Conservation (phyloP, 768 basidiomycete genomes). For the Naganishia kalamii region DNA sequence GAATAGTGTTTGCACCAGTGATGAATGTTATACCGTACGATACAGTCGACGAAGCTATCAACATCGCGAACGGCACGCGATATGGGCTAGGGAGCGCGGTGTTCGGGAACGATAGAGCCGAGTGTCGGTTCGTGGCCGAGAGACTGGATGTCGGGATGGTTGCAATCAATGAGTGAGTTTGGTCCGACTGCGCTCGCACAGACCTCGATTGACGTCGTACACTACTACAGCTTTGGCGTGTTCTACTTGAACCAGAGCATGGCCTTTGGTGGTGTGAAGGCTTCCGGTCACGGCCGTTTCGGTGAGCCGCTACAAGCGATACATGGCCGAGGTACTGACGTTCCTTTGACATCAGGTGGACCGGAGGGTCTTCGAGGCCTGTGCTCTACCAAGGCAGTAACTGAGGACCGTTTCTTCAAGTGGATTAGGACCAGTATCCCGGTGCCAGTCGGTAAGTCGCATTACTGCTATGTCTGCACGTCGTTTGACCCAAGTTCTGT, state of each 20-base stretch:
- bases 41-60: constrained; percentile 73
- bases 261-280: constrained; percentile 90
- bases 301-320: constrained; percentile 51
- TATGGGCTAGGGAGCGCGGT: constrained; percentile 92
- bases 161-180: constrained; percentile 74
- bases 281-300: constrained; percentile 88
- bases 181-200: not conserved
- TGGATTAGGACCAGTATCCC: constrained; percentile 80
- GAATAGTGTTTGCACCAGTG: constrained; percentile 82
- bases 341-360: constrained; percentile 56
- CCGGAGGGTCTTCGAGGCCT: constrained; percentile 85
- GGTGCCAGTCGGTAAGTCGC: constrained; percentile 55
- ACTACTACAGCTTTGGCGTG: constrained; percentile 41
- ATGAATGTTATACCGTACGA: constrained; percentile 80
- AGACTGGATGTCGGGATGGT: constrained; percentile 92
- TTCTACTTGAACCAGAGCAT: constrained; percentile 67
- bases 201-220: constrained; percentile 25
- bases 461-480: not conserved
- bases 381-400: constrained; percentile 80
- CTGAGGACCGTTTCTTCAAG: constrained; percentile 77
- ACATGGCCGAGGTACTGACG: constrained; percentile 9
- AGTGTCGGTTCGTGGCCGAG: constrained; percentile 73
- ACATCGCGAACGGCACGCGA: constrained; percentile 76
- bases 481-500: not conserved
- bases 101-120: constrained; percentile 75